Conservation (phyloP, 345 rosid species). For the Gossypium arboreum region DNA sequence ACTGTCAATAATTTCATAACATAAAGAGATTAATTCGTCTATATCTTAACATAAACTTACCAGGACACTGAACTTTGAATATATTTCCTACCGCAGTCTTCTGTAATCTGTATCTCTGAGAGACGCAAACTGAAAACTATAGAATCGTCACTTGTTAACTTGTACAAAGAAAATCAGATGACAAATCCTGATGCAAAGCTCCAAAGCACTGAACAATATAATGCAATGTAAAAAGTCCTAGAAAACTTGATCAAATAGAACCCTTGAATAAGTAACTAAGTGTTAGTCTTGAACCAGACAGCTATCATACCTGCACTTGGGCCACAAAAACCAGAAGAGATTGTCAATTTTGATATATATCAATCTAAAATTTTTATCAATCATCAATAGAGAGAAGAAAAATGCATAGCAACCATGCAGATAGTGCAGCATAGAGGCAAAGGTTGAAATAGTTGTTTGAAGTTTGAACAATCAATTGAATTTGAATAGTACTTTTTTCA, state of each 20-base stretch:
- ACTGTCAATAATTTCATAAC: neutral
- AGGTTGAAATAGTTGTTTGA: neutral
- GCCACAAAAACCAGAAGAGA: conserved; percentile 26
- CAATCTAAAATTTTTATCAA: neutral
- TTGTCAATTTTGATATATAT: conserved; percentile 11
- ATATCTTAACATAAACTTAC: conserved; percentile 39
- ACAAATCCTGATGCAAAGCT: conserved; percentile 31
- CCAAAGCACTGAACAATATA: conserved; percentile 29
- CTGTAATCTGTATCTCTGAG: conserved; percentile 34
- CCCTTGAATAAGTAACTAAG: conserved; percentile 29
- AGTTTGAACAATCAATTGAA: neutral
- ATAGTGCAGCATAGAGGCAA: neutral
- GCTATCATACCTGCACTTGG: conserved; percentile 47
- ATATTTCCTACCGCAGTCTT: conserved; percentile 40
- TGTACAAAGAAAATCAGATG: conserved; percentile 29
- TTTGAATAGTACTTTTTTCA: too few relatives aligned
- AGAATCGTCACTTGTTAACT: conserved; percentile 31
- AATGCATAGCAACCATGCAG: neutral
- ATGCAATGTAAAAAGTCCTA: conserved; percentile 25
- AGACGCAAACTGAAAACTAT: conserved; percentile 39
- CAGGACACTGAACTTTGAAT: conserved; percentile 31
- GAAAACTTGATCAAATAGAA: conserved; percentile 26
- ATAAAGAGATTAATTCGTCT: conserved; percentile 4
- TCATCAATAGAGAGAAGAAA: neutral
- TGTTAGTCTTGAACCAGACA: conserved; percentile 27